Evolutionary conservation across 2,329 filamentous ascomycete genomes (phyloP).

Genomic region (Apiospora sp.): DNA sequence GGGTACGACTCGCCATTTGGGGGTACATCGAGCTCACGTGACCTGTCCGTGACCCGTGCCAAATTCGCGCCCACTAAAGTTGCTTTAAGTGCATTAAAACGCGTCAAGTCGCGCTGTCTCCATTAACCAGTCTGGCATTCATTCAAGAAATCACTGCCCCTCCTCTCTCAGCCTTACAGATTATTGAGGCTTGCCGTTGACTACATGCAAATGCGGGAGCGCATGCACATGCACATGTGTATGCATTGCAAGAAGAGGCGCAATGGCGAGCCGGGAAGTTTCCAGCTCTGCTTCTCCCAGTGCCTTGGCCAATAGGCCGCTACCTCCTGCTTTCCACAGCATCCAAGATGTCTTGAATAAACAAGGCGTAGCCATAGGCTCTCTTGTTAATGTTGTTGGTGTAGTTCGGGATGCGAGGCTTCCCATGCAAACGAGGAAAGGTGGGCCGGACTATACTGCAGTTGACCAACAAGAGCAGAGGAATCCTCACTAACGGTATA

Average conservation of each 20-base stretch:
- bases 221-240: neutral
- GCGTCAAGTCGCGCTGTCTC: slow-evolving; percentile 6
- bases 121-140: neutral
- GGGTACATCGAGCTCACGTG: neutral
- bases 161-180: neutral
- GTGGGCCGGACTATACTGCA: slow-evolving; percentile 44
- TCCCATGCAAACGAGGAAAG: slow-evolving; percentile 60
- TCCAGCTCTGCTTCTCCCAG: neutral
- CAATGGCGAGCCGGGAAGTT: neutral
- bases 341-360: slow-evolving; percentile 55
- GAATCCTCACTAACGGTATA: neutral
- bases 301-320: slow-evolving; percentile 32
- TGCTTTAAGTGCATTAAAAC: neutral
- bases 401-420: slow-evolving; percentile 71
- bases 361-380: slow-evolving; percentile 36
- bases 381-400: slow-evolving; percentile 69
- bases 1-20: neutral
- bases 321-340: slow-evolving; percentile 43
- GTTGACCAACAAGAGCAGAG: slow-evolving; percentile 1
- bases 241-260: neutral
- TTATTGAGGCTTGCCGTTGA: neutral
- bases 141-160: neutral
- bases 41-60: neutral
- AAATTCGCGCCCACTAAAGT: slow-evolving; percentile 16
- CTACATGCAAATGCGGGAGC: neutral